A percentile compares a stretch with the other conserved stretches of the same genome.
Evolutionary conservation across 2,329 filamentous ascomycete species (phyloP).

Genomic region (Lachnellula subtilissima): DNA sequence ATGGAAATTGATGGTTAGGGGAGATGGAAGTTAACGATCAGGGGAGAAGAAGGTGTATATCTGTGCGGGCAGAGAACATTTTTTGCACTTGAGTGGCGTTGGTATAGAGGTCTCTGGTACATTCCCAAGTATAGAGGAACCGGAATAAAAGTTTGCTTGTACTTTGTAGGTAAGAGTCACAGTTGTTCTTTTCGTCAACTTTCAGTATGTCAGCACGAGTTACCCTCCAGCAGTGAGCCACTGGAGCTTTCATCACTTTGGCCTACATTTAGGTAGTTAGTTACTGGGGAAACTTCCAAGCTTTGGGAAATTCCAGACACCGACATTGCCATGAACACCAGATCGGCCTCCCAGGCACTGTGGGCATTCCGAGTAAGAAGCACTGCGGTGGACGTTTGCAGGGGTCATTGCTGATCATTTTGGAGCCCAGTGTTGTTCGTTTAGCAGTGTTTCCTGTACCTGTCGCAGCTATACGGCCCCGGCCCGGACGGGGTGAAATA

Average conservation of each 20-base stretch:
- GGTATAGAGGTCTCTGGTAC: background rate
- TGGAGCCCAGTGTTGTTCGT: constrained; percentile 32
- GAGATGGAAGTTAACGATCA: background rate
- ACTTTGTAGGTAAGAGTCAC: too few relatives aligned
- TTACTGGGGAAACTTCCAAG: too few relatives aligned
- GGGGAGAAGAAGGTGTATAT: background rate
- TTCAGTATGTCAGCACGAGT: too few relatives aligned
- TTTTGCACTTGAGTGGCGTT: background rate
- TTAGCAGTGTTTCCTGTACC: constrained; percentile 26
- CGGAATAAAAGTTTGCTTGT: too few relatives aligned
- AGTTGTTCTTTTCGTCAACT: too few relatives aligned
- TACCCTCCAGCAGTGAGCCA: too few relatives aligned
- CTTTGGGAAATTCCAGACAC: background rate
- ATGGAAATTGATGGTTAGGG: constrained; percentile 2
- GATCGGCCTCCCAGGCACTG: constrained; percentile 57
- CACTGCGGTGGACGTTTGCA: constrained; percentile 13
- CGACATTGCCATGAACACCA: constrained; percentile 61
- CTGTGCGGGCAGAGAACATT: background rate
- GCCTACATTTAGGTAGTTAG: too few relatives aligned
- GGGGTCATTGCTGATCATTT: constrained; percentile 3
- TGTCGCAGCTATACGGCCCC: constrained; percentile 60
- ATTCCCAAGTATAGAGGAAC: background rate
- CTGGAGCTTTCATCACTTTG: too few relatives aligned
- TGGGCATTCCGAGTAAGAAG: constrained; percentile 57
- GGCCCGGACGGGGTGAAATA: too few relatives aligned